Conservation (phyloP, 148 eudicot genomes). For the Silene latifolia region DNA sequence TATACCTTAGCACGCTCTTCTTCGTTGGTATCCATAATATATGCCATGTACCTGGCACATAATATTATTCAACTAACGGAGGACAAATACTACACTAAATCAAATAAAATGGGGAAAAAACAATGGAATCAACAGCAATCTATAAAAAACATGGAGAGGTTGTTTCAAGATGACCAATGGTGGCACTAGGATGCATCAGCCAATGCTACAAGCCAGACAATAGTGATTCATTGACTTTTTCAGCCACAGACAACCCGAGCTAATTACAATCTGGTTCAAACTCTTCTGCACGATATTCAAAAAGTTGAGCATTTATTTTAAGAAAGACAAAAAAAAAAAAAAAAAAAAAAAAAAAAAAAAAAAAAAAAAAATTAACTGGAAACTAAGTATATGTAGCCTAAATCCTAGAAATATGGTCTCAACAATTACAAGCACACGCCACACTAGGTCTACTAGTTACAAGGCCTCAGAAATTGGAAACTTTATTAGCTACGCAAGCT, state of each 20-base stretch:
- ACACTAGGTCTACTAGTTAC: neutral
- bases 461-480: neutral
- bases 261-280: too few relatives aligned
- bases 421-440: neutral
- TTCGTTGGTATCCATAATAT: constrained; percentile 97
- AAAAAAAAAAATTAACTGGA: neutral
- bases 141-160: neutral
- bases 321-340: too few relatives aligned
- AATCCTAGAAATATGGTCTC: neutral
- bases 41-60: constrained; percentile 88
- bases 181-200: neutral
- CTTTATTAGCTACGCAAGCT: neutral
- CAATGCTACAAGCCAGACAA: neutral
- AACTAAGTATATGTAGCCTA: neutral
- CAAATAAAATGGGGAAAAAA: neutral
- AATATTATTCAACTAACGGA: neutral
- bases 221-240: neutral
- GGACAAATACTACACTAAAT: neutral
- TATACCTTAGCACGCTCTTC: constrained; percentile 90
- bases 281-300: too few relatives aligned
- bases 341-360: too few relatives aligned
- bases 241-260: neutral
- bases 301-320: too few relatives aligned
- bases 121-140: neutral
- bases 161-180: neutral